phyloP scores from a whole-genome alignment of 352 stramenopile genomes.

The Phytophthora cactorum region DNA sequence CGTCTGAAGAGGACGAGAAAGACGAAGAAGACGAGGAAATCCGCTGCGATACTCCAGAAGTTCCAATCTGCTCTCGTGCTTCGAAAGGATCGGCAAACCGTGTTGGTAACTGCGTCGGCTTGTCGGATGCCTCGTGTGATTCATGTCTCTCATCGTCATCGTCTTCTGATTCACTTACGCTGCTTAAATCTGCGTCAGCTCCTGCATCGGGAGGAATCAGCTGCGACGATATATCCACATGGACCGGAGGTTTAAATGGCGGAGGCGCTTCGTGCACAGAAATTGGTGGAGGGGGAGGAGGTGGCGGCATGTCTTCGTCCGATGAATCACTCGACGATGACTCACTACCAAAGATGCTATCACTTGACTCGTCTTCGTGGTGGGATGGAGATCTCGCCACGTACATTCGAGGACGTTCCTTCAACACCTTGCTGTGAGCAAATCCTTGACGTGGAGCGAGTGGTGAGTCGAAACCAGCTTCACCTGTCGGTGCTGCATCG shows the following conservation, averaged over 20 bases:
- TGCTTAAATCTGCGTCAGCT: slow-evolving; percentile 61
- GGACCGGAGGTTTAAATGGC: slow-evolving; percentile 16
- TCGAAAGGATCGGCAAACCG: slow-evolving; percentile 18
- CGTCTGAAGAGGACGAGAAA: slow-evolving; percentile 37
- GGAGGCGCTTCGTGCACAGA: slow-evolving; percentile 19
- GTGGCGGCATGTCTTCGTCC: slow-evolving; percentile 58
- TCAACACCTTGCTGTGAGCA: slow-evolving; percentile 52
- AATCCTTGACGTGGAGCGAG: slow-evolving; percentile 30
- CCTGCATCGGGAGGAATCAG: slow-evolving; percentile 44
- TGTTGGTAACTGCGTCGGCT: slow-evolving; percentile 25
- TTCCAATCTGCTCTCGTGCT: slow-evolving; percentile 2
- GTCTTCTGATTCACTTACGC: slow-evolving; percentile 51
- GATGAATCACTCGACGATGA: slow-evolving; percentile 54
- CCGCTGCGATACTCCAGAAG: not conserved
- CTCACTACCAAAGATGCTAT: slow-evolving; percentile 88
- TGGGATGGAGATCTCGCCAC: slow-evolving; percentile 67
- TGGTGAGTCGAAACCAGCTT: slow-evolving; percentile 33
- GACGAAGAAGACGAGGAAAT: slow-evolving; percentile 24
- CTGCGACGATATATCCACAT: slow-evolving; percentile 37
- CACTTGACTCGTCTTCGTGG: slow-evolving; percentile 84
- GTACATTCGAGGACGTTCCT: slow-evolving; percentile 80
- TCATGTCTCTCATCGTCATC: slow-evolving; percentile 27
- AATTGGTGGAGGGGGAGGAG: slow-evolving; percentile 48
- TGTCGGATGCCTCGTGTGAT: slow-evolving; percentile 3
- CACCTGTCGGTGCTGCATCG: slow-evolving; percentile 19